A percentile compares a stretch with the other conserved stretches of the same genome.
Conservation (phyloP, 805 yeast species). For the Wickerhamomyces canadensis region DNA sequence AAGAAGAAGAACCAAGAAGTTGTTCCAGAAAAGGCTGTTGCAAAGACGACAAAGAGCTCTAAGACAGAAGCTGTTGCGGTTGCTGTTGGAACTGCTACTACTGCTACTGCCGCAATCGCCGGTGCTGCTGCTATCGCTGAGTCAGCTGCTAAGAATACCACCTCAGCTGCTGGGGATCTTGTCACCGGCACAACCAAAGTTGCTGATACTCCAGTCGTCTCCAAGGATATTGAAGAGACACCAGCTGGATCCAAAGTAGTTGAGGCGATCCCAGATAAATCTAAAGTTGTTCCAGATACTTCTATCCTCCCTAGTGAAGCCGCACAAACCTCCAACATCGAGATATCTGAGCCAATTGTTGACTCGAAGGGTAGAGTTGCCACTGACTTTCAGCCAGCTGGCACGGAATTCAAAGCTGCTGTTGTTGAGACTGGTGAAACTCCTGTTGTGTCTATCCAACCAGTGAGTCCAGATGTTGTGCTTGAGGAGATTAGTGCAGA, state of each 20-base stretch:
- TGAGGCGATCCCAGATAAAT: no score
- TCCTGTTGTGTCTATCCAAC: constrained; percentile 10
- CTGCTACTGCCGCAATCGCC: constrained; percentile 18
- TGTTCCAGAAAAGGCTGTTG: constrained; percentile 2
- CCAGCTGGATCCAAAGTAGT: neutral
- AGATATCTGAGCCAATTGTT: neutral
- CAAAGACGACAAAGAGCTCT: no score
- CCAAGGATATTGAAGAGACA: constrained; percentile 3
- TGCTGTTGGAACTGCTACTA: constrained; percentile 6
- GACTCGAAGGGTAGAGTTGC: neutral
- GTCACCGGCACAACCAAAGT: constrained; percentile 2
- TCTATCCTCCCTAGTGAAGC: no score
- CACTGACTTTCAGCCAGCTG: constrained; percentile 10
- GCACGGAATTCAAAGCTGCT: constrained; percentile 9
- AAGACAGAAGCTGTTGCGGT: no score
- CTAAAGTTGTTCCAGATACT: no score
- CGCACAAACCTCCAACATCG: neutral
- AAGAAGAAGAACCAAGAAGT: constrained; percentile 4
- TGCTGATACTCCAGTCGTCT: no score
- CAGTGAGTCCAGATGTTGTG: constrained; percentile 7
- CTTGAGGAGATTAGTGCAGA: constrained; percentile 14
- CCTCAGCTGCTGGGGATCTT: constrained; percentile 1
- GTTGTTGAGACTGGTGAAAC: constrained; percentile 9
- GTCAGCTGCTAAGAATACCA: constrained; percentile 14
- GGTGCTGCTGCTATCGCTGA: constrained; percentile 16